Evolutionary conservation across 805 yeast species (phyloP).

Genomic region (Lachancea dasiensis): DNA sequence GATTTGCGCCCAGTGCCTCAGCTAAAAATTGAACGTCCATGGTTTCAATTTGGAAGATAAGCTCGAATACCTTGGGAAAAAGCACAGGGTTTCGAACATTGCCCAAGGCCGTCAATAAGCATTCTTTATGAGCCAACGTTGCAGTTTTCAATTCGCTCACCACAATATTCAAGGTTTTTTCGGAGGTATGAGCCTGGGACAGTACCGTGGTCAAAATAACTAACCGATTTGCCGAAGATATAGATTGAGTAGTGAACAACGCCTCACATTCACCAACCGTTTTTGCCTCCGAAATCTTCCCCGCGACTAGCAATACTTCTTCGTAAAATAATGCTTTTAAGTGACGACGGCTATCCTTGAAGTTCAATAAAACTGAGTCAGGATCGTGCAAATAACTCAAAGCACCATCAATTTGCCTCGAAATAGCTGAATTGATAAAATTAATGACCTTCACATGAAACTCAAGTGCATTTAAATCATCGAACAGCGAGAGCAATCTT

Average conservation of each 20-base stretch:
- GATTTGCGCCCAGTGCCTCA: conserved; percentile 38
- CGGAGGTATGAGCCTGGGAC: conserved; percentile 31
- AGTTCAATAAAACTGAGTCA: conserved; percentile 24
- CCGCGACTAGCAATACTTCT: conserved; percentile 10
- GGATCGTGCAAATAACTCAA: conserved; percentile 33
- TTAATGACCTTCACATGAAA: conserved; percentile 20
- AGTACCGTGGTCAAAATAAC: conserved; percentile 40
- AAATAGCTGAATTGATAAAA: conserved; percentile 34
- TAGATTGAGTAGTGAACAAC: conserved; percentile 4
- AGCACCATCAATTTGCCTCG: conserved; percentile 43
- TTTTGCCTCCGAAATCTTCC: conserved; percentile 11
- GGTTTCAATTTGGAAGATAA: conserved; percentile 37
- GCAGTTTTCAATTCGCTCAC: conserved; percentile 40
- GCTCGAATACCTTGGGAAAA: conserved; percentile 33
- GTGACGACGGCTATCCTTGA: conserved; percentile 20
- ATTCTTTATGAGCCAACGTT: conserved; percentile 46
- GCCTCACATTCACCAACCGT: conserved; percentile 9
- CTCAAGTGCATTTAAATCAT: conserved; percentile 19
- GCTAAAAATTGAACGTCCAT: conserved; percentile 55
- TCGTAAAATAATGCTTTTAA: conserved; percentile 31
- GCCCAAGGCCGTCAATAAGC: conserved; percentile 45
- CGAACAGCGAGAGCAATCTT: conserved; percentile 10
- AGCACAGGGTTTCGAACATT: conserved; percentile 34
- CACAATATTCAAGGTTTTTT: conserved; percentile 33
- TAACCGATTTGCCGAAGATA: conserved; percentile 21